Percentiles rank a stretch among this genome's conserved stretches.
These are phyloP conservation scores for Phytophthora litchii DNA, from an alignment of 352 stramenopile genomes.

Conservation along the genomic window DNA sequence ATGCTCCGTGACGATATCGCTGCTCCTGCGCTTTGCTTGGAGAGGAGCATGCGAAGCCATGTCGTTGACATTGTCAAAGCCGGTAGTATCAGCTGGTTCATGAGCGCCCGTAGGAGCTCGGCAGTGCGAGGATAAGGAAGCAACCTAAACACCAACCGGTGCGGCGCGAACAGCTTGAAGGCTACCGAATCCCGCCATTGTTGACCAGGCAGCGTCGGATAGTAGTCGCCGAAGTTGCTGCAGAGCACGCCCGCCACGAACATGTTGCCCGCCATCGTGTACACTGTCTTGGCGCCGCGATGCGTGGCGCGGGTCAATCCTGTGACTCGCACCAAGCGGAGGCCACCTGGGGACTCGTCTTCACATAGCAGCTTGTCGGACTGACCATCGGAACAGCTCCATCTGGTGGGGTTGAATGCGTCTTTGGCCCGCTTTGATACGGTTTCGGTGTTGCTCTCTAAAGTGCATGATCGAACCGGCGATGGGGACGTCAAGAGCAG, in stretches of 20 bases:
- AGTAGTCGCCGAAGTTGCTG: constrained; percentile 82
- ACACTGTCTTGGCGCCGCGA: constrained; percentile 56
- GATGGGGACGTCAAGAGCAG: constrained; percentile 44
- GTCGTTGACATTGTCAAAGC: no score
- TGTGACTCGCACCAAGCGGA: constrained; percentile 30
- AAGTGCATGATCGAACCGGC: constrained; percentile 9
- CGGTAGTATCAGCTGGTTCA: constrained; percentile 55
- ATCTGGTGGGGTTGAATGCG: constrained; percentile 10
- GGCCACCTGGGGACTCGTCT: constrained; percentile 1
- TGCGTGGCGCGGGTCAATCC: constrained; percentile 31
- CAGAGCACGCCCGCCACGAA: constrained; percentile 74
- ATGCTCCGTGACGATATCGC: constrained; percentile 3
- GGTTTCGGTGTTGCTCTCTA: constrained; percentile 29
- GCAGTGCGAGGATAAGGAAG: constrained; percentile 54
- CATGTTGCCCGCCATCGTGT: constrained; percentile 69
- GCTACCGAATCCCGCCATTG: constrained; percentile 44
- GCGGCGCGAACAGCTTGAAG: constrained; percentile 55
- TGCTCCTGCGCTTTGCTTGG: constrained; percentile 20
- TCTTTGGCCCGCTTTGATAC: constrained; percentile 24
- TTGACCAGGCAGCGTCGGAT: constrained; percentile 42
- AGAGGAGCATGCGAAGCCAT: constrained; percentile 30
- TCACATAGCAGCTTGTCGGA: constrained; percentile 1
- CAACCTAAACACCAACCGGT: constrained; percentile 56
- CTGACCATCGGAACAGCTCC: constrained; percentile 9
- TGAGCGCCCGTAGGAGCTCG: constrained; percentile 46